Percentiles rank a stretch among this genome's conserved stretches.
These are phyloP conservation scores for Saccharomycopsis fermentans DNA, from an alignment of 805 yeast genomes.

Conservation along the genomic window DNA sequence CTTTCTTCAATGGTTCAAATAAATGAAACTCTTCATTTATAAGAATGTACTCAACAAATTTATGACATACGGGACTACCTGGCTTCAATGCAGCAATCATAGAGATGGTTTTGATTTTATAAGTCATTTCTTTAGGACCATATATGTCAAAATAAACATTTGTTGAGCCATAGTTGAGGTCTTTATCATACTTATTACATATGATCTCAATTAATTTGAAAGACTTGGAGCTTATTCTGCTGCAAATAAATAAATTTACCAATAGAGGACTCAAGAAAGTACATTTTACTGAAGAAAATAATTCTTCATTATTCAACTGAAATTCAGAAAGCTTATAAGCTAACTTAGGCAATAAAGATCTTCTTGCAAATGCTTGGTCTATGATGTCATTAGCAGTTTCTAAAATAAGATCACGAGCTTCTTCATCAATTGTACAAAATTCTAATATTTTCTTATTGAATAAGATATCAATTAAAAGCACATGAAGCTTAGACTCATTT, in stretches of 20 bases:
- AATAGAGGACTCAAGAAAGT: constrained; percentile 25
- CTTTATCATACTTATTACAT: constrained; percentile 40
- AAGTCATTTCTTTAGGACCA: constrained; percentile 48
- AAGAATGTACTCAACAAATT: constrained; percentile 28
- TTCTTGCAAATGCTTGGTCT: constrained; percentile 45
- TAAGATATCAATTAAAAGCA: constrained; percentile 40
- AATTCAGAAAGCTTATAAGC: constrained; percentile 37
- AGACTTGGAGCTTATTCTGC: constrained; percentile 45
- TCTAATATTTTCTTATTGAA: constrained; percentile 33
- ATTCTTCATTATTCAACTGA: constrained; percentile 33
- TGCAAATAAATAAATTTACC: constrained; percentile 34
- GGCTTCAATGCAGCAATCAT: constrained; percentile 27
- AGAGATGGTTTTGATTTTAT: constrained; percentile 41
- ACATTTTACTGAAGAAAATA: constrained; percentile 34
- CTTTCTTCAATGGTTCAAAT: constrained; percentile 39
- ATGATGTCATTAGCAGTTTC: constrained; percentile 21
- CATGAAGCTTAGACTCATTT: constrained; percentile 56
- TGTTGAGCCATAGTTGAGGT: constrained; percentile 28
- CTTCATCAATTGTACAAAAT: not conserved
- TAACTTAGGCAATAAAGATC: constrained; percentile 56
- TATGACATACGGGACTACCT: constrained; percentile 3
- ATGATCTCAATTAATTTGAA: constrained; percentile 53
- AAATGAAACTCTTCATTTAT: constrained; percentile 30
- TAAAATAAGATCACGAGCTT: not conserved
- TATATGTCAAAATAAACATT: constrained; percentile 39